Percentiles rank a stretch among this genome's conserved stretches.
Evolutionary conservation across 352 stramenopile species (phyloP).

Genomic region (Globisporangium spinosum): DNA sequence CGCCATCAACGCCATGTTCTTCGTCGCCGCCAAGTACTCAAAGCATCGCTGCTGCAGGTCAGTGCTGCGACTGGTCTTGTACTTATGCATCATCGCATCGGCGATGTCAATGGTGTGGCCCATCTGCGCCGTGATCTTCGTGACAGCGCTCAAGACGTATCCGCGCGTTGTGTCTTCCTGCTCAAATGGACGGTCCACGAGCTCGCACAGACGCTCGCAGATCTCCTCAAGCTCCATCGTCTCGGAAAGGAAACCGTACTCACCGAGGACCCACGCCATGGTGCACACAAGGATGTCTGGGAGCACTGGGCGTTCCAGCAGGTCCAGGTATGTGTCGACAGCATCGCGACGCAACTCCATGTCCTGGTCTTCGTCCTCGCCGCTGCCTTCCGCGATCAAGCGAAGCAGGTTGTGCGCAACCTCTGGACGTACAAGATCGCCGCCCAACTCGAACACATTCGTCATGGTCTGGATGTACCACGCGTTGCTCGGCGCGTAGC

Average conservation of each 20-base stretch:
- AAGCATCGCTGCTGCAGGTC: constrained; percentile 98
- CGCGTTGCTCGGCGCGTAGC: constrained; percentile 95
- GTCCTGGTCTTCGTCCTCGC: constrained; percentile 95
- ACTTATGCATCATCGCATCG: constrained; percentile 96
- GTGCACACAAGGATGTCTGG: constrained; percentile 96
- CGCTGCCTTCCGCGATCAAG: constrained; percentile 96
- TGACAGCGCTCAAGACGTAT: constrained; percentile 95
- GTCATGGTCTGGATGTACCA: constrained; percentile 99
- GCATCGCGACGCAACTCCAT: constrained; percentile 95
- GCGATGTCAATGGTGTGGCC: constrained; percentile 86
- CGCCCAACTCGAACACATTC: constrained; percentile 93
- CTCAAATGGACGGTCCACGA: constrained; percentile 86
- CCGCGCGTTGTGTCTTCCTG: constrained; percentile 92
- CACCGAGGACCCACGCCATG: constrained; percentile 98
- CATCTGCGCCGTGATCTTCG: constrained; percentile 98
- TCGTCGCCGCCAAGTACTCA: constrained; percentile 95
- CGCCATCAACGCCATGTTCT: constrained; percentile 88
- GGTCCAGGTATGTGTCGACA: constrained; percentile 95
- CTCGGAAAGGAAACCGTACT: constrained; percentile 98
- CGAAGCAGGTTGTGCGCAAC: constrained; percentile 98
- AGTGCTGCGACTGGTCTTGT: constrained; percentile 93
- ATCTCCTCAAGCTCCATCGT: constrained; percentile 93
- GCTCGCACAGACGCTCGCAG: constrained; percentile 92
- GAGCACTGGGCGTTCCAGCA: constrained; percentile 94
- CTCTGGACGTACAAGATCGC: constrained; percentile 96